phyloP scores from a whole-genome alignment of 495 filamentous ascomycete species.

The Aspergillus sclerotiicarbonarius region DNA sequence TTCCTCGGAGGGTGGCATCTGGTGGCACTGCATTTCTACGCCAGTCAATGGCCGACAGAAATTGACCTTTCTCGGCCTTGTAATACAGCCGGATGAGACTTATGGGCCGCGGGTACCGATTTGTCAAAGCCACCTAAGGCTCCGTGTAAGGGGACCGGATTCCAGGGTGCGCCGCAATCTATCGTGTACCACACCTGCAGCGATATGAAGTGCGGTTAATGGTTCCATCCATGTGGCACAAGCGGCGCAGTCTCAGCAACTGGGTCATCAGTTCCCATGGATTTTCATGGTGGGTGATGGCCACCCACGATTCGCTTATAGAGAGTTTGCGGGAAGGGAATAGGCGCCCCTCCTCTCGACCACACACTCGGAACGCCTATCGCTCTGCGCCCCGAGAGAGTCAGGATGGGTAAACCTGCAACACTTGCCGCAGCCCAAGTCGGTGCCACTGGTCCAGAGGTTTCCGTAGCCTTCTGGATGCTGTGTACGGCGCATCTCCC shows the following conservation, averaged over 20 bases:
- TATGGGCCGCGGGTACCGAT: too few relatives aligned
- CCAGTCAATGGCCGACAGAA: neutral
- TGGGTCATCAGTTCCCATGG: neutral
- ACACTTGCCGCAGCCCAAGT: neutral
- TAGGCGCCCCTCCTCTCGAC: neutral
- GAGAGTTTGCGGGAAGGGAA: constrained; percentile 7
- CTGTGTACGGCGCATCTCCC: neutral
- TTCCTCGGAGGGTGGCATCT: neutral
- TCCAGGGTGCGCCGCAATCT: neutral
- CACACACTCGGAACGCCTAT: neutral
- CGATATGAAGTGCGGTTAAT: neutral
- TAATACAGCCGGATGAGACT: neutral
- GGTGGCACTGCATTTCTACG: neutral
- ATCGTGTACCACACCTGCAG: neutral
- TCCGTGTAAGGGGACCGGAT: neutral
- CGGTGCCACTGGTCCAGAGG: neutral
- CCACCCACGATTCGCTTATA: neutral
- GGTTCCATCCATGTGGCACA: neutral
- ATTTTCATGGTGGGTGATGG: neutral
- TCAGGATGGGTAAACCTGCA: neutral
- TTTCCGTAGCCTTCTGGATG: neutral
- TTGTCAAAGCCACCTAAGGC: neutral
- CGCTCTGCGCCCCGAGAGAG: neutral
- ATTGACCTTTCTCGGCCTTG: neutral
- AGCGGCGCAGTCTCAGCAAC: neutral